Evolutionary conservation across 169 alveolate species (phyloP), one percentile per base, ranked within the genome.

Genomic region (Cryptosporidium xiaoi): DNA sequence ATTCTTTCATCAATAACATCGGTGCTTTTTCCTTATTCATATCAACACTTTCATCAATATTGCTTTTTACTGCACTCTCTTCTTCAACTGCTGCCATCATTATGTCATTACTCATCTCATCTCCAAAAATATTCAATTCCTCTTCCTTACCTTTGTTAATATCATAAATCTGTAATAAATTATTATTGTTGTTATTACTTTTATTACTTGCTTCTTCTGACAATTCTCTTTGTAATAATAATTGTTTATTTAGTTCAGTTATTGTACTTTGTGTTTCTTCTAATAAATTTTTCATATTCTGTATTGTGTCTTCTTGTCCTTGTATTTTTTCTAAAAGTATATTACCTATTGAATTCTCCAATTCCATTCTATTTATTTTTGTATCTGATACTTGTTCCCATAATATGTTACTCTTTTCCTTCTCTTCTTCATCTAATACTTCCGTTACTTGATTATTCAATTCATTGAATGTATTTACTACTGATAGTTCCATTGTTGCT

Each of bases 401-500:
- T 34, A 77, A 44, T 4, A 62, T 62, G 1, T 56, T 60, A 27
- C 69, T 62, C 34, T 48, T 77, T 40, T 77, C 71, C 15, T 46
- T 77, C 40, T 77, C 87, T 10, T 77, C 71, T 24, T 60, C 51
- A 20, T 77, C 71, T 15, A 77, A 13, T 20, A 46, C 87, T 40
- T 77, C 27, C 36, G 87, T 12, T 16, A 77, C 44, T 13, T 60
- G 56, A 40, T 62, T 77, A 36, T 77, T 77, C 29, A 77, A 46
- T 13, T 36, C 60, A 6, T 64, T 71, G n/a, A 77, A 62, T 24
- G 87, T 34, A 3, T 68, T 34, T 24, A 46, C 87, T 3, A 77
- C 56, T 20, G 87, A 77, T 10, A 77, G n/a, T 46, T 77, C 87
- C 71, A 56, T 77, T 33, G 87, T 77, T 34, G 87, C 87, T 13